A percentile compares a stretch with the other conserved stretches of the same genome.
phyloP scores from a whole-genome alignment of 495 filamentous ascomycete species.

The Baudoinia panamericana region DNA sequence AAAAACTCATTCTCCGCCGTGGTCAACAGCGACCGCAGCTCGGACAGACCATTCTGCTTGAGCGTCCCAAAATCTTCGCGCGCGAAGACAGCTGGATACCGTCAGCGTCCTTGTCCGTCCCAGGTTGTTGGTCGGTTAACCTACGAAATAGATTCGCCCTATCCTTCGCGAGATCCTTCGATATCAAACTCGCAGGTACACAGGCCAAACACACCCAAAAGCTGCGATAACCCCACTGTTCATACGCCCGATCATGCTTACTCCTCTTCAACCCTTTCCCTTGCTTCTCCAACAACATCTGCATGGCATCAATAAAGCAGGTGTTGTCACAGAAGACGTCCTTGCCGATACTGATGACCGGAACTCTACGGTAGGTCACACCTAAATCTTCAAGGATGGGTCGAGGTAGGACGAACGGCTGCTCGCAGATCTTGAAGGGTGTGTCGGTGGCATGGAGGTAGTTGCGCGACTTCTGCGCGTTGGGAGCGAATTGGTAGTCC shows the following conservation, averaged over 20 bases:
- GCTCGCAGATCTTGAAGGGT: constrained; percentile 18
- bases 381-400: constrained; percentile 15
- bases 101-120: not conserved
- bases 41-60: constrained; percentile 7
- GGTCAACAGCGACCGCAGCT: constrained; percentile 5
- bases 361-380: constrained; percentile 16
- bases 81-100: constrained; percentile 6
- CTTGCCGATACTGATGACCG: constrained; percentile 11
- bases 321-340: constrained; percentile 18
- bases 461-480: constrained; percentile 17
- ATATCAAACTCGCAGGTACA: constrained; percentile 2
- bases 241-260: constrained; percentile 2
- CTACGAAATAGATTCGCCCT: constrained; percentile 7
- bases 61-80: constrained; percentile 9
- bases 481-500: constrained; percentile 21
- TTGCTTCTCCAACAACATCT: not conserved
- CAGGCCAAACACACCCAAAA: constrained; percentile 6
- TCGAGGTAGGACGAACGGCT: constrained; percentile 19
- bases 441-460: constrained; percentile 10
- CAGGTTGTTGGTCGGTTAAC: not conserved
- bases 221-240: constrained; percentile 9
- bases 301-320: constrained; percentile 10
- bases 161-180: constrained; percentile 7
- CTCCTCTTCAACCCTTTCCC: constrained; percentile 6
- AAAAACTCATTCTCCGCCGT: constrained; percentile 19